Evolutionary conservation across 352 stramenopile species (phyloP).

Genomic region (Phytophthora pinifolia): DNA sequence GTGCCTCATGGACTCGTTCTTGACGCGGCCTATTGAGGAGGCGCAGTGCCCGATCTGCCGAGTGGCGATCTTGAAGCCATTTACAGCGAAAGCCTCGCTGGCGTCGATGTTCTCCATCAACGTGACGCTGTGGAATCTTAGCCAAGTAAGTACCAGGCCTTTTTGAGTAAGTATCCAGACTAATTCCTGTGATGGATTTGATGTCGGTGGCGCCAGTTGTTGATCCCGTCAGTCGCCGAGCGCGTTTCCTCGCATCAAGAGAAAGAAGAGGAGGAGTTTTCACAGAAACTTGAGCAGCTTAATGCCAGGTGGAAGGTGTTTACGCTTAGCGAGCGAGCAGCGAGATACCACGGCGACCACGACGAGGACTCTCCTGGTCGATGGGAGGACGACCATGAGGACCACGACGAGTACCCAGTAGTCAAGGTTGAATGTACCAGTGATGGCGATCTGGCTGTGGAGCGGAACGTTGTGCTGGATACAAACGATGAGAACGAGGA

Average conservation of each 20-base stretch:
- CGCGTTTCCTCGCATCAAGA: constrained; percentile 19
- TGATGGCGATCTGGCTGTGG: constrained; percentile 51
- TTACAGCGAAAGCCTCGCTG: constrained; percentile 24
- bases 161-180: too few relatives aligned
- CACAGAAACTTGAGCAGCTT: constrained; percentile 47
- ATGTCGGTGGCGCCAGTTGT: constrained; percentile 25
- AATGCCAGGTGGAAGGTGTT: constrained; percentile 61
- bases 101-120: constrained; percentile 54
- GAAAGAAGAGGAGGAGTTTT: constrained; percentile 58
- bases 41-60: constrained; percentile 54
- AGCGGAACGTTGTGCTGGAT: constrained; percentile 67
- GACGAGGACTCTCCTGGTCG: constrained; percentile 11
- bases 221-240: constrained; percentile 31
- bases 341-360: constrained; percentile 31
- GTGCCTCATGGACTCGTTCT: constrained; percentile 51
- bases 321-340: constrained; percentile 32
- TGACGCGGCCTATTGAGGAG: constrained; percentile 45
- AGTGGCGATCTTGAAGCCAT: constrained; percentile 35
- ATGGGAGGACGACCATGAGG: constrained; percentile 28
- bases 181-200: constrained; percentile 2
- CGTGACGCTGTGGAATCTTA: constrained; percentile 72
- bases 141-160: constrained; percentile 39
- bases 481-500: constrained; percentile 69
- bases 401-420: constrained; percentile 39
- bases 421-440: constrained; percentile 51